Base-by-base conservation (phyloP, 495 filamentous ascomycete genomes). In the Annulohypoxylon maeteangense region DNA sequence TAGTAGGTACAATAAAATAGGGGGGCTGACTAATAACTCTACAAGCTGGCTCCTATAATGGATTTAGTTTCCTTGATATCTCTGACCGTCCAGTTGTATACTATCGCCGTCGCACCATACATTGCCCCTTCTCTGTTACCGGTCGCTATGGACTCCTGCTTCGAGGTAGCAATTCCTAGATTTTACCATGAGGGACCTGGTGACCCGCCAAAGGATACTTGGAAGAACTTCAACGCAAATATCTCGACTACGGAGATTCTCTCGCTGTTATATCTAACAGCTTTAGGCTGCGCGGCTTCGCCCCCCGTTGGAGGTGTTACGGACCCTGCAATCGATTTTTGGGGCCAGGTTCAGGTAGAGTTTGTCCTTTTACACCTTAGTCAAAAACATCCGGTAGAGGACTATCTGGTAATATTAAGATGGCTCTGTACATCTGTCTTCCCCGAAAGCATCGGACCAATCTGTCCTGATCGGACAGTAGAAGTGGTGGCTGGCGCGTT, bases 311-410 rank as follows among this genome's bases (percentile, higher is more conserved):
- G 36, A 8, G 71, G 71, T 50, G 36, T 68, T 4, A 54, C 57
- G 1, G 70, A 75, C 1, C 78, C 80, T 14, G 77, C 74, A 4
- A 58, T 70, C 4, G 75, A 79, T 32, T 84, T 84, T 57, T 86
- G 83, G 83, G 75, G 74, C 55, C 74, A 74, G 22, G 79, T 86
- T 12, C 79, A 83, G n/a, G 71, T 82, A 4, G 79, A 84, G n/a
- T 84, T 85, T 55, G 76, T 84, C 16, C 74, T 83, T 48, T 56
- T 80, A 44, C 78, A 83, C 59, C 76, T 86, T 2, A 81, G 76
- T 14, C 78, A 79, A 14, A 85, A 82, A 48, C 82, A 84, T 38
- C 79, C 81, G 1, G 75, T 81, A n/a, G 66, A 72, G 5, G 81
- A 84, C 36, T 84, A 81, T 66, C 55, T 81, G 8, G 76, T 70